Conservation (phyloP, 148 eudicot genomes). For the Rhododendron ovatum region DNA sequence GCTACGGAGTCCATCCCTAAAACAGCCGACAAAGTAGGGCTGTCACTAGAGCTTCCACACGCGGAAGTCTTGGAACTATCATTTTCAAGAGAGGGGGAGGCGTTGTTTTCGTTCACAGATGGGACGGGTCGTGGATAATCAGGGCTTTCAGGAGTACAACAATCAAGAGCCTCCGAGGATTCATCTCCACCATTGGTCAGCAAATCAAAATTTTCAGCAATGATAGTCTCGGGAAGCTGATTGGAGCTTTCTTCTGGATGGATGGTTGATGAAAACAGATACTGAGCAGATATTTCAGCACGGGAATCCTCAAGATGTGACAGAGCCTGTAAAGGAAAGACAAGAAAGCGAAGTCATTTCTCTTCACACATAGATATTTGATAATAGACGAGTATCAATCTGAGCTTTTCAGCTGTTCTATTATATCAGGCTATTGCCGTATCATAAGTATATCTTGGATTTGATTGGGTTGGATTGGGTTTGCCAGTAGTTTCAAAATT, state of each 20-base stretch:
- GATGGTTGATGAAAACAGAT: constrained; percentile 6
- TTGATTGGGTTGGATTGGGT: no score
- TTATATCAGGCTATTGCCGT: no score
- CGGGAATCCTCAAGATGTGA: constrained; percentile 29
- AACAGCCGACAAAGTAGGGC: constrained; percentile 52
- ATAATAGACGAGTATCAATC: neutral
- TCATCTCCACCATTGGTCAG: constrained; percentile 9
- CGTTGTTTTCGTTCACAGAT: neutral
- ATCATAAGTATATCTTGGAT: no score
- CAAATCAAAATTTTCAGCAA: constrained; percentile 6
- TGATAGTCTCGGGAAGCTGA: constrained; percentile 13
- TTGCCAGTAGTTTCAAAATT: no score
- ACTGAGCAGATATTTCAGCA: constrained; percentile 14
- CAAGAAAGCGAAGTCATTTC: neutral
- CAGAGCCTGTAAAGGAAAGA: constrained; percentile 35
- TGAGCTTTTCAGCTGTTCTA: no score
- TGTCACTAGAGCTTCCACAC: constrained; percentile 10
- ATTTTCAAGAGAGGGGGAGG: constrained; percentile 6
- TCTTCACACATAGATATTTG: neutral
- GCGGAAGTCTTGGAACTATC: constrained; percentile 9
- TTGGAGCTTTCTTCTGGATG: constrained; percentile 17
- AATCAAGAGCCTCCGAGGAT: neutral
- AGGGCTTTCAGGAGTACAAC: constrained; percentile 3
- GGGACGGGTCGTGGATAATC: neutral
- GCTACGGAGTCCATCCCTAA: constrained; percentile 60